These are phyloP conservation scores for Monilinia fructicola DNA, from an alignment of 2,329 filamentous ascomycete species.

Conservation along the genomic window DNA sequence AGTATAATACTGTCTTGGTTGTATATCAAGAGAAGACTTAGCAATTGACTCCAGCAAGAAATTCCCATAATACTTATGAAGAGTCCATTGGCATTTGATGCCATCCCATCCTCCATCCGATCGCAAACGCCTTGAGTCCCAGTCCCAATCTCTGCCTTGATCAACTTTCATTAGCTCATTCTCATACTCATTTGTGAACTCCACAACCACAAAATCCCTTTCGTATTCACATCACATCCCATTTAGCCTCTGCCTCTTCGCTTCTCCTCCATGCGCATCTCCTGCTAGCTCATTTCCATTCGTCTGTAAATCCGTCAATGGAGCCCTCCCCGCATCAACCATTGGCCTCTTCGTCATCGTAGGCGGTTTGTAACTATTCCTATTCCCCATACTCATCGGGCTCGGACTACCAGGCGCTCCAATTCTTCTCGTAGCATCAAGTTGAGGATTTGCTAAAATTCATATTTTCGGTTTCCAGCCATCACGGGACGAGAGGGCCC, in stretches of 20 bases:
- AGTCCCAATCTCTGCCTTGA: neutral
- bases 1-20: neutral
- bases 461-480: neutral
- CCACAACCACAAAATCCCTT: neutral
- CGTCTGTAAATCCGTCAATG: slow-evolving; percentile 37
- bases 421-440: slow-evolving; percentile 55
- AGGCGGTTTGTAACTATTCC: slow-evolving; percentile 58
- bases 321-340: slow-evolving; percentile 29
- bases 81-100: neutral
- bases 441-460: slow-evolving; percentile 5
- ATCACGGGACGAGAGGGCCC: neutral
- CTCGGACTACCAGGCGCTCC: slow-evolving; percentile 57
- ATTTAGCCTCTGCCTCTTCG: slow-evolving; percentile 40
- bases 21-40: neutral
- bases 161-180: neutral
- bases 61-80: neutral
- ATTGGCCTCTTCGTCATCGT: slow-evolving; percentile 51
- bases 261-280: slow-evolving; percentile 32
- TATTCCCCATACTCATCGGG: slow-evolving; percentile 52
- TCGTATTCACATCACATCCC: slow-evolving; percentile 7
- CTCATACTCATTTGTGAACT: neutral
- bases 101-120: slow-evolving; percentile 4
- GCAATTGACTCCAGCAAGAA: slow-evolving; percentile 3
- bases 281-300: slow-evolving; percentile 38
- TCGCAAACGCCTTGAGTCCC: slow-evolving; percentile 8